These are phyloP conservation scores for Hypoxylon sp. DNA, from an alignment of 2,329 filamentous ascomycete species.

Conservation along the genomic window DNA sequence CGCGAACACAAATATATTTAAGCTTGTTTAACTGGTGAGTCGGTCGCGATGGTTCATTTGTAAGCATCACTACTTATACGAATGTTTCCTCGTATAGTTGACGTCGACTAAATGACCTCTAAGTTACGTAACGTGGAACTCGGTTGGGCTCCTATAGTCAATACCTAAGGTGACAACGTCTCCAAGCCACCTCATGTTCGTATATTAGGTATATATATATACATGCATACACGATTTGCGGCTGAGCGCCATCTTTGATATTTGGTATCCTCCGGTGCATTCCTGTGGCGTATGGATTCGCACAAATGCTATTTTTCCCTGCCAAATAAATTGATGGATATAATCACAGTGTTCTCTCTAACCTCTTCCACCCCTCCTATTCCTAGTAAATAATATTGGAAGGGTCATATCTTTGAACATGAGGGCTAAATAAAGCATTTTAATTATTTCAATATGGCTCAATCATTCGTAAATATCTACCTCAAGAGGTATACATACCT, in stretches of 20 bases:
- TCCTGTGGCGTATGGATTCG: neutral
- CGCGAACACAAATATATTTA: conserved; percentile 23
- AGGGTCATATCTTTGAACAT: too few species aligned
- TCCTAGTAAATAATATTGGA: too few species aligned
- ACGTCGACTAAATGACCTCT: neutral
- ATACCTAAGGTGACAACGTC: neutral
- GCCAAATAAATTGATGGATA: neutral
- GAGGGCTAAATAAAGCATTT: too few species aligned
- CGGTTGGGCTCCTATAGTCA: neutral
- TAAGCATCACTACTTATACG: neutral
- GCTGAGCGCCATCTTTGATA: neutral
- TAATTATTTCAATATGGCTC: too few species aligned
- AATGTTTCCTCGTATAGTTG: neutral
- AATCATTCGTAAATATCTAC: too few species aligned
- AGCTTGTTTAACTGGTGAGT: conserved; percentile 9
- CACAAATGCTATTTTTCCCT: neutral
- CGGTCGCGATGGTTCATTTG: neutral
- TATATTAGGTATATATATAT: neutral
- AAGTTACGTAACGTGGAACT: neutral
- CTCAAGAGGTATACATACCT: too few species aligned
- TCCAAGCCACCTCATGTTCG: neutral
- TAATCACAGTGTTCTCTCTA: neutral
- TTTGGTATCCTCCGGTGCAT: neutral
- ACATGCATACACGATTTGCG: neutral
- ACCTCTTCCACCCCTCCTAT: neutral